Evolutionary conservation across 2,329 filamentous ascomycete species (phyloP), one percentile per base, ranked within the genome.

Genomic region (Aspergillus arachidicola): DNA sequence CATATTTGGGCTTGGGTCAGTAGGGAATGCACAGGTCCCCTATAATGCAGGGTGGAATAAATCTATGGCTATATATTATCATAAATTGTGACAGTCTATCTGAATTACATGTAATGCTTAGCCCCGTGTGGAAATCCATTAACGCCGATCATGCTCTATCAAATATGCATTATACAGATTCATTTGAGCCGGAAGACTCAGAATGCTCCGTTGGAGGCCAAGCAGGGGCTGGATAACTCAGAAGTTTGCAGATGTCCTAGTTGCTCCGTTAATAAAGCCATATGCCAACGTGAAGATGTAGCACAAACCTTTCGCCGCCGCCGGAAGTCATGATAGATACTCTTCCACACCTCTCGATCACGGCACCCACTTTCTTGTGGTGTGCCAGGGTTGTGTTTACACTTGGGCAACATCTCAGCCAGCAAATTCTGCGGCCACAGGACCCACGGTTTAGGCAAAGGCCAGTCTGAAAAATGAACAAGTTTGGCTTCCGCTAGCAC

Each of bases 401-500:
- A 79, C 56, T 69, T 72, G 1, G 76, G 76, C 59, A 76, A 67
- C 59, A 75, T 69, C 43, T 75, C 70, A 1, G 71, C 71, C 28
- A 79, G 58, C 57, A 73, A 61, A 23, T 72, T 68, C 34, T 71
- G 72, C 21, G 76, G 74, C 76, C 76, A 79, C 76, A 78, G 78
- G 6, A 86, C 75, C 85, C 86, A 88, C 2, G 86, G 86, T 67
- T 92, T 92, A 0, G 89, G 88, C 6, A 91, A 69, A 1, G 89
- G 90, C 86, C 86, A 90, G 71, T 92, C 90, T 14, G 86, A 89
- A 73, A 91, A 92, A 73, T 92, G 89, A 2, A 92, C 79, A 6
- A 89, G 81, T 66, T 90, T 91, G 7, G 87, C 86, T 69, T 90
- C 87, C 16, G 82, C 81, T 58, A 86, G 79, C 1, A 82, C 81